A percentile compares a stretch with the other conserved stretches of the same genome.
phyloP scores from a whole-genome alignment of 1,284 basidiomycete genomes.

The Puccinia hordei region DNA sequence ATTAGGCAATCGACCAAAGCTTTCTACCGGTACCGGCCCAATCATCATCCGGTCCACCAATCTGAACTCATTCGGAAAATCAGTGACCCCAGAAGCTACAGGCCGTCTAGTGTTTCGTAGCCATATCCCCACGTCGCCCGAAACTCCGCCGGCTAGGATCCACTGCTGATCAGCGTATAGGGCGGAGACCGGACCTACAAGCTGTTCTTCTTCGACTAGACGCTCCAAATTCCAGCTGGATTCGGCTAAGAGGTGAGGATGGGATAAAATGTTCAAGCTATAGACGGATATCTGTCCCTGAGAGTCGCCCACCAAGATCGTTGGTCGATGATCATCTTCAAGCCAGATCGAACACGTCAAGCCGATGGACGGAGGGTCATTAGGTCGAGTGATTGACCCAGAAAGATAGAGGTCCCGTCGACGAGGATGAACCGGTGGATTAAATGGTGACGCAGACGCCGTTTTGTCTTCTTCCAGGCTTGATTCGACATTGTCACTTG shows the following conservation, averaged over 20 bases:
- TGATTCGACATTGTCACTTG: neutral
- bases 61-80: neutral
- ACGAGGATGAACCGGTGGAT: conserved; percentile 17
- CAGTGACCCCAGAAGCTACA: neutral
- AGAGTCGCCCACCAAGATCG: conserved; percentile 33
- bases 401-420: conserved; percentile 19
- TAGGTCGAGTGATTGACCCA: neutral
- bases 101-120: neutral
- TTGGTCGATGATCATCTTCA: conserved; percentile 16
- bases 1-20: conserved; percentile 32
- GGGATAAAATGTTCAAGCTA: conserved; percentile 8
- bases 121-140: conserved; percentile 38
- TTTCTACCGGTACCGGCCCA: conserved; percentile 32
- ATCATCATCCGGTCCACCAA: conserved; percentile 30
- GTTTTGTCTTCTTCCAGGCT: neutral
- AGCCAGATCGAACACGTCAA: conserved; percentile 40
- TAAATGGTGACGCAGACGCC: neutral
- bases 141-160: conserved; percentile 39
- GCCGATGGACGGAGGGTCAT: neutral
- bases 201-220: conserved; percentile 15
- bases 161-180: conserved; percentile 37
- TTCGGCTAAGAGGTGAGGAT: neutral
- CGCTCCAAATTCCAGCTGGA: conserved; percentile 23
- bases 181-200: conserved; percentile 30
- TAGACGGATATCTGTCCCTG: conserved; percentile 29